A percentile compares a stretch with the other conserved stretches of the same genome.
Evolutionary conservation across 441 rosid species (phyloP).

Genomic region (Adansonia gregorii): DNA sequence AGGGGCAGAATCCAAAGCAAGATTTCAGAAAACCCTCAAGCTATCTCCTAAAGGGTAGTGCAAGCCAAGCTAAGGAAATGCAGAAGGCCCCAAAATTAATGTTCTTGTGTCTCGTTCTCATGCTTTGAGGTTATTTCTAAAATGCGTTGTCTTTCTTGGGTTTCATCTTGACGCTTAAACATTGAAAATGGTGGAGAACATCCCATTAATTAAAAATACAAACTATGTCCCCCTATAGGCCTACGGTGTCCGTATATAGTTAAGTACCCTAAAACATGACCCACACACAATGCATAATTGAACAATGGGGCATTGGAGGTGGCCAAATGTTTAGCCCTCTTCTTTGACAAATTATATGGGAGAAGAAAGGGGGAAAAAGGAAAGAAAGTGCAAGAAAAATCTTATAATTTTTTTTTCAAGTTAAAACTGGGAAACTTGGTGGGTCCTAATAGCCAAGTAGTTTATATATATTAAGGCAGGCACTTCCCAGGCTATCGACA

Average conservation of each 20-base stretch:
- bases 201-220: constrained; percentile 10
- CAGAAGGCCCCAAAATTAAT: neutral
- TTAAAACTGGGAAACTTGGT: constrained; percentile 25
- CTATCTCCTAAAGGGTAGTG: constrained; percentile 16
- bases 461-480: constrained; percentile 28
- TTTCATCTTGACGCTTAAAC: constrained; percentile 14
- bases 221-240: constrained; percentile 9
- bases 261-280: constrained; percentile 4
- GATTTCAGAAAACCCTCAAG: constrained; percentile 30
- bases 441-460: constrained; percentile 25
- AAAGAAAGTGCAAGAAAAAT: constrained; percentile 39
- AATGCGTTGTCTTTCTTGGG: constrained; percentile 22
- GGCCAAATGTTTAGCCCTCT: constrained; percentile 38
- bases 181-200: constrained; percentile 20
- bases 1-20: constrained; percentile 8
- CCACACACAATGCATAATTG: constrained; percentile 11
- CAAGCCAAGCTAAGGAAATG: neutral
- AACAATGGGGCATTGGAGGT: neutral
- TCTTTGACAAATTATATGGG: constrained; percentile 29
- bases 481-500: constrained; percentile 17
- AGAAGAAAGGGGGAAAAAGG: constrained; percentile 33
- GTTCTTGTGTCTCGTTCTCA: neutral
- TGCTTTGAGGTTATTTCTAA: constrained; percentile 8
- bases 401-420: neutral
- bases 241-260: constrained; percentile 3